Conservation (phyloP, 73 alveolate species). For the Tetrahymena malaccensis region DNA sequence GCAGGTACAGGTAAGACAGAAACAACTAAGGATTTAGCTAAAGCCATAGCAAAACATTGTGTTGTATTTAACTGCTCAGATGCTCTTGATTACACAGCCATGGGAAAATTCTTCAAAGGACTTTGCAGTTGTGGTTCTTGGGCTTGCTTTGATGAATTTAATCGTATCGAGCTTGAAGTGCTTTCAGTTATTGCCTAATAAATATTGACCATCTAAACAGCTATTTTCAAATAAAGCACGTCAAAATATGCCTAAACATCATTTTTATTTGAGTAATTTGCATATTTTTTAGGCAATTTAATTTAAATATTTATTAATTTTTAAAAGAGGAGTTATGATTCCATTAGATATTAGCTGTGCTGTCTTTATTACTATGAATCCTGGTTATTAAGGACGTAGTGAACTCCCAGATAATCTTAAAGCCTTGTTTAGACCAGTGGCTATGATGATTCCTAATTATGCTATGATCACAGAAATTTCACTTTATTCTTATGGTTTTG, state of each 20-base stretch:
- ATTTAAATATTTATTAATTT: neutral
- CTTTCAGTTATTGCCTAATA: constrained; percentile 96
- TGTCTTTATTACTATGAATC: constrained; percentile 89
- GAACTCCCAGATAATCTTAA: constrained; percentile 93
- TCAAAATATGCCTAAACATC: constrained; percentile 46
- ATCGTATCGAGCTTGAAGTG: constrained; percentile 96
- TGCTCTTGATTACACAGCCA: constrained; percentile 63
- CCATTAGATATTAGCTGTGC: constrained; percentile 71
- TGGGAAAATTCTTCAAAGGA: constrained; percentile 88
- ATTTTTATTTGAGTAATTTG: constrained; percentile 45
- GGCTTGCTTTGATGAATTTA: constrained; percentile 99
- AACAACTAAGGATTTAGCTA: constrained; percentile 82
- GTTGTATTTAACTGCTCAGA: constrained; percentile 87
- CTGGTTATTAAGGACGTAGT: constrained; percentile 92
- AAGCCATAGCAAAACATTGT: constrained; percentile 80
- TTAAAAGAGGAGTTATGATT: constrained; percentile 32
- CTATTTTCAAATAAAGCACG: constrained; percentile 63
- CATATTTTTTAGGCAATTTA: neutral
- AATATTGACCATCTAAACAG: constrained; percentile 79
- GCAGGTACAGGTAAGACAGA: constrained; percentile 91
- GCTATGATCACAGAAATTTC: constrained; percentile 87
- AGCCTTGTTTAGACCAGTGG: constrained; percentile 87
- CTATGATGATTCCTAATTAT: constrained; percentile 89
- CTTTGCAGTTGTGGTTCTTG: constrained; percentile 90
- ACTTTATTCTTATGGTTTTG: constrained; percentile 90